Evolutionary conservation across 345 rosid species (phyloP).

Genomic region (Citrus glauca): DNA sequence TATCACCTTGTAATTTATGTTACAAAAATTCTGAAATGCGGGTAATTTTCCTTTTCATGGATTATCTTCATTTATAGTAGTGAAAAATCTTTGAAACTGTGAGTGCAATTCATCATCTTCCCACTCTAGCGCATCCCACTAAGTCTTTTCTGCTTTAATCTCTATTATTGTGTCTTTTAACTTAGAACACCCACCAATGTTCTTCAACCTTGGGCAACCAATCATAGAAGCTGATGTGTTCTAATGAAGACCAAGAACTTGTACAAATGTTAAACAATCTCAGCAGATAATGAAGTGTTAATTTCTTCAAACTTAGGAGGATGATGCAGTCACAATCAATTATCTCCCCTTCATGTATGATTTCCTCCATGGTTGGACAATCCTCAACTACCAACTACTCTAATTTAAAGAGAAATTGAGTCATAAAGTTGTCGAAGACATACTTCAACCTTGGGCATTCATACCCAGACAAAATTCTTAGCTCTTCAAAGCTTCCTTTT

Average conservation of each 20-base stretch:
- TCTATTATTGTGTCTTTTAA: background rate
- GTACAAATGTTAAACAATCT: slow-evolving; percentile 5
- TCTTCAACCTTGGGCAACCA: slow-evolving; percentile 17
- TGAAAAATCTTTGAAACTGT: no score
- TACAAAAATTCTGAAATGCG: no score
- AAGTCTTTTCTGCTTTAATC: slow-evolving; percentile 14
- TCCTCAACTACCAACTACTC: slow-evolving; percentile 16
- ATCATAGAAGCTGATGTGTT: slow-evolving; percentile 6
- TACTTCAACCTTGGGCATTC: slow-evolving; percentile 7
- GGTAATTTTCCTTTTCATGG: no score
- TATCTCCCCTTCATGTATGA: background rate
- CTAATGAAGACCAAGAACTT: slow-evolving; percentile 2
- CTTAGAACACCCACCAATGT: background rate
- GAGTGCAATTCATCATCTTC: background rate
- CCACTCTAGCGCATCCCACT: slow-evolving; percentile 15
- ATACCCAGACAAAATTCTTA: background rate
- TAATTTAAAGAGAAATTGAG: slow-evolving; percentile 1
- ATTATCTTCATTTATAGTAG: no score
- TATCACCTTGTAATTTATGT: no score
- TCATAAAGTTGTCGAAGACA: slow-evolving; percentile 11
- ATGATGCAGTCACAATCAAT: background rate
- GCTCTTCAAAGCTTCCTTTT: slow-evolving; percentile 10
- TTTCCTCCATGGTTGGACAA: slow-evolving; percentile 3
- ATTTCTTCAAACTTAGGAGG: slow-evolving; percentile 12
- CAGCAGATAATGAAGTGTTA: slow-evolving; percentile 6